Conservation (phyloP, 345 rosid genomes). For the Salix arbutifolia region DNA sequence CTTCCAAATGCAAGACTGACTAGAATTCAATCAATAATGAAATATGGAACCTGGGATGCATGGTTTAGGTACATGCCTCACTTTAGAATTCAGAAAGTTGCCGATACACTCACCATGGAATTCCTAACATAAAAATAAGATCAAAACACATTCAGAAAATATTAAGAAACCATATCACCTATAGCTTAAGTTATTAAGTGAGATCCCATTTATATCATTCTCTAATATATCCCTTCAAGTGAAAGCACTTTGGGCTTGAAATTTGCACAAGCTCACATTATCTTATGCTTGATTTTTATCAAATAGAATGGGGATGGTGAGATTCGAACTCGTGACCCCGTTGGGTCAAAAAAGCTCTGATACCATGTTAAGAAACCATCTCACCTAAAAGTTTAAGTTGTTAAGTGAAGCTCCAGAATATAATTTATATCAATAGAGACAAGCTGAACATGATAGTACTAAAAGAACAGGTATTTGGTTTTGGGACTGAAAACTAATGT, state of each 20-base stretch:
- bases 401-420: accelerated
- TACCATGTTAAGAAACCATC: too few relatives aligned
- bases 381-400: accelerated
- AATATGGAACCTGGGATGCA: neutral
- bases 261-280: too few relatives aligned
- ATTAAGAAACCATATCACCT: accelerated
- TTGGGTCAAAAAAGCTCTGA: accelerated
- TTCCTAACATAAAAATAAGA: neutral
- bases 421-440: neutral
- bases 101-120: neutral
- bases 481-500: neutral
- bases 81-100: neutral
- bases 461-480: neutral
- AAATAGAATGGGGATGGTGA: too few relatives aligned
- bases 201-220: too few relatives aligned
- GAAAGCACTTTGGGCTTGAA: too few relatives aligned
- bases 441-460: neutral
- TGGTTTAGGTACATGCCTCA: neutral
- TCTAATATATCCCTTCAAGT: accelerated
- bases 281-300: too few relatives aligned
- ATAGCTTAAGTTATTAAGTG: too few relatives aligned
- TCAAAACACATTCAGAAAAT: neutral
- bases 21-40: neutral
- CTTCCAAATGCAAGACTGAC: neutral
- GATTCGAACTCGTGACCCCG: too few relatives aligned